Base-by-base conservation (phyloP, 805 yeast species). In the Barnettozyma vustinii region DNA sequence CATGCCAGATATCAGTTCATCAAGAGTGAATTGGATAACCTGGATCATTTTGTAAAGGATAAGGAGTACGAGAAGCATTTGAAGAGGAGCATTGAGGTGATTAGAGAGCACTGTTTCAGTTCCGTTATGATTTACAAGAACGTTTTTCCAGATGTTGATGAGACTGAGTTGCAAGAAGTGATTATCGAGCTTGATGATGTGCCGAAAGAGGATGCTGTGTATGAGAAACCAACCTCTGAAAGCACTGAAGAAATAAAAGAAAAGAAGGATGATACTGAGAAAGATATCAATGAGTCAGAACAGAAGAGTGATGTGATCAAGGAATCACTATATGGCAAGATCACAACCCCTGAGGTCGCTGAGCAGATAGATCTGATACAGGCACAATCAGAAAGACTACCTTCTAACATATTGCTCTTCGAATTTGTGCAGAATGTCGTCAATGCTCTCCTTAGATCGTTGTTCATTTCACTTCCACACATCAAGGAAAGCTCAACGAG, bases 91-190 rank as follows among this genome's bases (percentile, higher is more conserved):
- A 76, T 92, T 36, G 98, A 94, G 63, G 80, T 87, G 4, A 80
- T 88, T 50, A 75, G 99, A 62, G 97, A 91, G 62, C 85, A 80
- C 57, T 80, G 88, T 16, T 86, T 84, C 64, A 84, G 83, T 25
- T 81, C 94, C 0, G 71, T 88, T 2, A 77, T 85, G 48, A 79
- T 83, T 2, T 84, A 75, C 62, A 76, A 75, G 50, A 78, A 87
- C 5, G 76, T 86, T 1, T 86, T 88, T 60, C 74, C 77, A 5
- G 67, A 61, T 37, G 66, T 63, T 9, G 57, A 60, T n/a, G 63
- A 53, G 10, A 42, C 42, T 9, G 60, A 57, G 30, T n/a, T 60
- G 15, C 58, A 56, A 27, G 42, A 47, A 3, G 59, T 60, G 35
- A 46, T 42, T 4, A 51, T 59, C 21, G 50, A 42, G 16, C 18